Conservation (phyloP, 2,329 filamentous ascomycete genomes). For the Arthrobotrys megalospora region DNA sequence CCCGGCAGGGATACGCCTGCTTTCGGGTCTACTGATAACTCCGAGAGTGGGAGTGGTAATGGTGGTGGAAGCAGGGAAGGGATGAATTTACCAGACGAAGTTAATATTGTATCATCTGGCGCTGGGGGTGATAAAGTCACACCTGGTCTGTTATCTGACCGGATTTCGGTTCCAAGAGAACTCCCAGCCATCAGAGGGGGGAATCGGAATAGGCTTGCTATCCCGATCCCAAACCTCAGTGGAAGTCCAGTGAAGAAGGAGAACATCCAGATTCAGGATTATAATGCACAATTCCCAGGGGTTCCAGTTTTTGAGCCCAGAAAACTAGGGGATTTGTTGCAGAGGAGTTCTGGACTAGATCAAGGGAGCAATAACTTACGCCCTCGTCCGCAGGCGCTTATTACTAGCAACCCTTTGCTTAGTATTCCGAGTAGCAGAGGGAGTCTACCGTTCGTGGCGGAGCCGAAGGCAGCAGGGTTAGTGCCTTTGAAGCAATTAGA, state of each 20-base stretch:
- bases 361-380: not conserved
- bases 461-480: not conserved
- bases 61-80: conserved; percentile 5
- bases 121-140: not conserved
- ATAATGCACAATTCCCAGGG: not conserved
- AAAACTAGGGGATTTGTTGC: not conserved
- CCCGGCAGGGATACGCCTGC: conserved; percentile 25
- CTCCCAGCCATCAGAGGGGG: not conserved
- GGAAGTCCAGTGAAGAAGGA: not conserved
- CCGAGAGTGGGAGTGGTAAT: not conserved
- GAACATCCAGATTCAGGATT: not conserved
- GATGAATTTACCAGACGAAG: conserved; percentile 19
- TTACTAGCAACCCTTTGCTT: not conserved
- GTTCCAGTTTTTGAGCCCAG: not conserved
- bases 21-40: conserved; percentile 33
- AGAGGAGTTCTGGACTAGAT: not conserved
- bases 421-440: not conserved
- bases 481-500: not conserved
- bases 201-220: not conserved
- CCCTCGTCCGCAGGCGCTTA: not conserved
- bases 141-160: not conserved
- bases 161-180: not conserved
- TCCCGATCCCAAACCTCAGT: not conserved
- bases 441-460: not conserved
- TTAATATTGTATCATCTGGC: not conserved